Base-by-base conservation (phyloP, 805 yeast genomes). In the Candida corydali region DNA sequence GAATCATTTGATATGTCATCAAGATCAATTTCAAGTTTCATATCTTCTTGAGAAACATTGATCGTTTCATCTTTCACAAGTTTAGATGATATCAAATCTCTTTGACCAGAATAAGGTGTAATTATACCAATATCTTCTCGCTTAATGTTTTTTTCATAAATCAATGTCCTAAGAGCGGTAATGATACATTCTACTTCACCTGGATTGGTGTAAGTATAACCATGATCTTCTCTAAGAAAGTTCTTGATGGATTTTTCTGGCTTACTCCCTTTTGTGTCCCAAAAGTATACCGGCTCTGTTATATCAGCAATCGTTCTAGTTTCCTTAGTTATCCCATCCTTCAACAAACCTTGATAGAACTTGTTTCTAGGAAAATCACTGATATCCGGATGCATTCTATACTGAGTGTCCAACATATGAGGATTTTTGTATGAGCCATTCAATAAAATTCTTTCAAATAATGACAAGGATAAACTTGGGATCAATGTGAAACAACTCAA, bases 31-130 rank as follows among this genome's bases (percentile, higher is more conserved):
- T 75, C 79, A 29, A 70, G 65, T 29, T 61, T 65, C 34, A 80
- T 60, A 2, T 65, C 72, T 29, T 63, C 62, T 7, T 62, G 55
- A 5, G 56, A 52, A 0, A 87, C 86, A 47, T 82, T 82, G 32
- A 82, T 64, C 8, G 80, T 47, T 1, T 60, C 58, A 47, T 82
- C 80, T 18, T 62, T 54, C 19, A 71, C 73, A 25, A 81, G 57
- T 0, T 52, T 47, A 3, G 69, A 57, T 0, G 87, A 77, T 12
- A 82, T 58, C 39, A 76, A 52, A 49, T 81, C 86, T 46, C 88
- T 63, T 50, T 82, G 89, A 0, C 86, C 86, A 29, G 85, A 72
- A 52, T 82, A 82, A n/a, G 87, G 86, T 0, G 88, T 82, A 39
- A 82, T 78, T 10, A 82, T 63, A 44, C 86, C 84, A 36, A 82